These are phyloP conservation scores for Leccinum subgranulosum DNA, from an alignment of 768 basidiomycete genomes.

Conservation along the genomic window DNA sequence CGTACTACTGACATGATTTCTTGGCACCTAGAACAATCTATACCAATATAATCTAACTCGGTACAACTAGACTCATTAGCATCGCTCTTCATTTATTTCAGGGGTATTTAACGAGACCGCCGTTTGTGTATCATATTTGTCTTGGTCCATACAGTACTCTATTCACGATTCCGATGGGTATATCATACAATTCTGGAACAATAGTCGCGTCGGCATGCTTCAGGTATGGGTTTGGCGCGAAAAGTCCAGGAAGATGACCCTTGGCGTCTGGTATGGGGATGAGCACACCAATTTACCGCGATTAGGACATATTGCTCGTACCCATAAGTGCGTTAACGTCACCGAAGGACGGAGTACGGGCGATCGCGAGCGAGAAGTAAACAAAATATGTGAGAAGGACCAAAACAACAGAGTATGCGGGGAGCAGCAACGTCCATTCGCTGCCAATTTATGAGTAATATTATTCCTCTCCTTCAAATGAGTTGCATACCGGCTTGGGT, in stretches of 20 bases:
- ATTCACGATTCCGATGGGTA: conserved; percentile 80
- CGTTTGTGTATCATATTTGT: conserved; percentile 13
- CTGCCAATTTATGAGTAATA: conserved; percentile 36
- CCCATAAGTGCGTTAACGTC: conserved; percentile 69
- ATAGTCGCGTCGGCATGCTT: conserved; percentile 43
- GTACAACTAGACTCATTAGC: background rate
- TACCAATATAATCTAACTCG: conserved; percentile 12
- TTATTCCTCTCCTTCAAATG: background rate
- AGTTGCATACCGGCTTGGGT: conserved; percentile 69
- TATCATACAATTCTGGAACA: conserved; percentile 71
- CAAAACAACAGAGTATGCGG: conserved; percentile 70
- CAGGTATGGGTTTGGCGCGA: conserved; percentile 43
- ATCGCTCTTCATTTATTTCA: conserved; percentile 9
- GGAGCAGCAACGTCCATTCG: conserved; percentile 83
- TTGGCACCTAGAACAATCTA: conserved; percentile 10
- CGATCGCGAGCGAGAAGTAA: conserved; percentile 74
- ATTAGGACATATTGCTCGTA: conserved; percentile 30
- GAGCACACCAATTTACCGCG: conserved; percentile 5
- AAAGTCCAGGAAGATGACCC: conserved; percentile 45
- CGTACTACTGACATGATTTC: conserved; percentile 6
- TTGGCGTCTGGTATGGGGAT: conserved; percentile 47
- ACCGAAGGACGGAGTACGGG: conserved; percentile 65
- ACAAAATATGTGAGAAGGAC: conserved; percentile 73
- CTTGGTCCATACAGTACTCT: conserved; percentile 55
- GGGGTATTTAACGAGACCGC: conserved; percentile 17